These are phyloP conservation scores for Pseudogymnoascus sp. DNA, from an alignment of 2,329 filamentous ascomycete genomes.

Conservation along the genomic window DNA sequence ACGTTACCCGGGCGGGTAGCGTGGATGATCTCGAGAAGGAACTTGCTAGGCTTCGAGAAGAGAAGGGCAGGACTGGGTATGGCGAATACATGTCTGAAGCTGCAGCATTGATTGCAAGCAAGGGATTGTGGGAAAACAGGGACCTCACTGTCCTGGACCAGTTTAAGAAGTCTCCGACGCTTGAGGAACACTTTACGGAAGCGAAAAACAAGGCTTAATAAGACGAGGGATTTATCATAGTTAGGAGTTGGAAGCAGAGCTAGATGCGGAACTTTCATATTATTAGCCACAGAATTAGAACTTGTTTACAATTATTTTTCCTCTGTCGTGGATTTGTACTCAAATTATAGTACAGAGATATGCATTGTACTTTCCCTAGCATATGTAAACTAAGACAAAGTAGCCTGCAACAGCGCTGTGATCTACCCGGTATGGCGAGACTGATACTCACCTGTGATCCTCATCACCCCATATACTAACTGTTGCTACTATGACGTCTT, in stretches of 20 bases:
- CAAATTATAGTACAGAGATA: neutral
- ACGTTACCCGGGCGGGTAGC: neutral
- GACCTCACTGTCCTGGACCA: neutral
- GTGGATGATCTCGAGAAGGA: neutral
- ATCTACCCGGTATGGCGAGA: too few species aligned
- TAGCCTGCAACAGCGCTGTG: neutral
- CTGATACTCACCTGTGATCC: too few species aligned
- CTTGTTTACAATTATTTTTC: neutral
- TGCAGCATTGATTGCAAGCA: slow-evolving; percentile 3
- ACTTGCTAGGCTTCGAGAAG: neutral
- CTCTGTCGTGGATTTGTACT: too few species aligned
- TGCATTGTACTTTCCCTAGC: neutral
- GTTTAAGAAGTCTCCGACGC: neutral
- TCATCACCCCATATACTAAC: neutral
- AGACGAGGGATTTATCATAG: neutral
- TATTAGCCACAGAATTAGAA: neutral
- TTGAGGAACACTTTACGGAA: neutral
- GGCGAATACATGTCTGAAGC: neutral
- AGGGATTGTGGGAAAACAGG: neutral
- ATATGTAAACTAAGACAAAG: neutral
- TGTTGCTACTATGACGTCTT: neutral
- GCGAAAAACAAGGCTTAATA: neutral
- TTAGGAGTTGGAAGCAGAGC: too few species aligned
- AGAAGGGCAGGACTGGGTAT: neutral
- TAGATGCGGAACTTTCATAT: neutral